Evolutionary conservation across 768 basidiomycete species (phyloP).

Genomic region (Suillus brevipes): DNA sequence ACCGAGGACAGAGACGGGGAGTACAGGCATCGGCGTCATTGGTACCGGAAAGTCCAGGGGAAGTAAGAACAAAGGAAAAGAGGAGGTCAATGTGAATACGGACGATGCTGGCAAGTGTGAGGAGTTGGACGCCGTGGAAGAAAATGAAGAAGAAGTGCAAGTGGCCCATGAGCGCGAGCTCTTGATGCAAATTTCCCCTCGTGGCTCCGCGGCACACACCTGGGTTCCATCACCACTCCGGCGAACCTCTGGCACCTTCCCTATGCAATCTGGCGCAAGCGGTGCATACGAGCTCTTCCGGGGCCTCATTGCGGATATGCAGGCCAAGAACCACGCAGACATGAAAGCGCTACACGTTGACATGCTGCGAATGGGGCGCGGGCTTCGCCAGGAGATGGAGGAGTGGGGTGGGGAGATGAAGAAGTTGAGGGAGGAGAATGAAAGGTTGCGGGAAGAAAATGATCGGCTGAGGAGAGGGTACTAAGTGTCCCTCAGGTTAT

Average conservation of each 20-base stretch:
- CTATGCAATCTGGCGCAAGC: slow-evolving; percentile 31
- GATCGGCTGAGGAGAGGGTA: slow-evolving; percentile 50
- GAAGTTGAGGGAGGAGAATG: slow-evolving; percentile 46
- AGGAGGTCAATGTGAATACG: slow-evolving; percentile 23
- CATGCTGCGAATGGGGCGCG: slow-evolving; percentile 66
- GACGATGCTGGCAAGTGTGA: slow-evolving; percentile 16
- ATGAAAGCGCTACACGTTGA: slow-evolving; percentile 77
- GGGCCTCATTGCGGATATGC: slow-evolving; percentile 74
- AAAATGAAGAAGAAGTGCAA: slow-evolving; percentile 19
- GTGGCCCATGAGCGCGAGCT: slow-evolving; percentile 34
- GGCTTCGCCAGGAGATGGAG: slow-evolving; percentile 58
- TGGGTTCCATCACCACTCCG: slow-evolving; percentile 44
- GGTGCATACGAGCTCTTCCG: slow-evolving; percentile 54
- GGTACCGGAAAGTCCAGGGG: slow-evolving; percentile 53
- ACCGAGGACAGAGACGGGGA: slow-evolving; percentile 5
- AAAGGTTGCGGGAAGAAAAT: slow-evolving; percentile 66
- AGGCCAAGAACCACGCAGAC: slow-evolving; percentile 67
- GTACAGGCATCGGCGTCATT: slow-evolving; percentile 32
- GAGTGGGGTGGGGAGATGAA: slow-evolving; percentile 60
- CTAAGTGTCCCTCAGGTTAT: slow-evolving; percentile 13
- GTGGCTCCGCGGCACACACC: slow-evolving; percentile 38
- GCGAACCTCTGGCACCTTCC: slow-evolving; percentile 24
- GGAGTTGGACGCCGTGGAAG: not conserved
- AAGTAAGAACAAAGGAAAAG: slow-evolving; percentile 34
- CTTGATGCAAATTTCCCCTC: slow-evolving; percentile 60